Evolutionary conservation across 768 basidiomycete species (phyloP), one percentile per base, ranked within the genome.

Genomic region (Tylopilus rubrobrunneus): DNA sequence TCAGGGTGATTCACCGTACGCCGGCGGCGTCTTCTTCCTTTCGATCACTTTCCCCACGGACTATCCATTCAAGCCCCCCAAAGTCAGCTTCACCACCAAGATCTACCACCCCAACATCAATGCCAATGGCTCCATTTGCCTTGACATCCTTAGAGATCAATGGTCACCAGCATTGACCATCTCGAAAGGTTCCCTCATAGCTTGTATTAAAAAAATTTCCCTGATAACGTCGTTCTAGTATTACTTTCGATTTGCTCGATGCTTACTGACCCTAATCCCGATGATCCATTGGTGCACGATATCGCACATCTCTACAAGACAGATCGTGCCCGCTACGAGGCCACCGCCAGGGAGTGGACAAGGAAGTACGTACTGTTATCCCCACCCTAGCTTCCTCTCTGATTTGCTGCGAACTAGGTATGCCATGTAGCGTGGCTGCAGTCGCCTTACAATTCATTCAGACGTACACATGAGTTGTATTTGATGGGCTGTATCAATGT

Each of bases 51-150:
- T 94, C 82, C 92, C 92, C 45, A 92, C 89, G 73, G 96, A 99
- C 73, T 99, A 99, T 78, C 97, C 97, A 25, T 98, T 98, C 87
- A 98, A 98, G 77, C 97, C 97, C 41, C 97, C 97, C 74, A 99
- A 99, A 83, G 93, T 99, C 76, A 88, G 88, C 78, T 99, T 99
- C 75, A 96, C 93, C 62, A 98, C 97, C 69, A 98, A 97, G 89
- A 98, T 98, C 65, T 98, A 98, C 74, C 96, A 98, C 74, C 96
- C 96, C 34, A 98, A 98, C 81, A 98, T 99, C 93, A 99, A 99
- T 71, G 92, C 96, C 63, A 99, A 99, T 67, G 97, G 97, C 40
- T 95, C 92, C 59, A 98, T 99, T 74, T 99, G 96, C 73, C 77
- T 99, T 64, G 97, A 99, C 73, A 99, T 99, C 68, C 77, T 99